Conservation (phyloP, 306 rosid genomes). For the Pterocarpus santalinus region DNA sequence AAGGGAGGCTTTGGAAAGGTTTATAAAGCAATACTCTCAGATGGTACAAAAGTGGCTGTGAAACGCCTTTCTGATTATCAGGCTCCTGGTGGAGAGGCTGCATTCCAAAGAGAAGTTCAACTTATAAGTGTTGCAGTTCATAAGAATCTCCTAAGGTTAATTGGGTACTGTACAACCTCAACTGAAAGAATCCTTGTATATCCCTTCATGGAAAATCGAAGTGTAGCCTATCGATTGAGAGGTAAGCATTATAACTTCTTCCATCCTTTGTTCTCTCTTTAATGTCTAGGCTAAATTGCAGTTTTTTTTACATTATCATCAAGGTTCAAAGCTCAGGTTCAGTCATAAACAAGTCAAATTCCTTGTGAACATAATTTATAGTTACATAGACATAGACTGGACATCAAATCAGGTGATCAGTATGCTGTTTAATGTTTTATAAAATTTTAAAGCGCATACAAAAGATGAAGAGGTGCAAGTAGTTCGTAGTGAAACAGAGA, state of each 20-base stretch:
- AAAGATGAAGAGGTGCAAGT: too few species aligned
- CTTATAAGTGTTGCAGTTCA: constrained; percentile 96
- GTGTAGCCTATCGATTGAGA: constrained; percentile 86
- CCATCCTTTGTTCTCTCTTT: neutral
- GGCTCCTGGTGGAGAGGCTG: constrained; percentile 96
- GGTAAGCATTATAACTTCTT: constrained; percentile 55
- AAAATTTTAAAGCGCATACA: too few species aligned
- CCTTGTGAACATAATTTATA: neutral
- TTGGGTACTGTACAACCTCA: constrained; percentile 79
- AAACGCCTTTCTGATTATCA: constrained; percentile 86
- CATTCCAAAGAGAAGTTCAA: constrained; percentile 89
- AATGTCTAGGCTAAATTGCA: constrained; percentile 15
- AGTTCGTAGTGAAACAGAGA: neutral
- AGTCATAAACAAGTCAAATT: neutral
- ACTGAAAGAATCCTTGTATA: constrained; percentile 94
- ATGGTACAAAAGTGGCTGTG: constrained; percentile 76
- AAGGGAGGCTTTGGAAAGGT: constrained; percentile 99
- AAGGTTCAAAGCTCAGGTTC: constrained; percentile 10
- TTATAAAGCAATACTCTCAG: constrained; percentile 83
- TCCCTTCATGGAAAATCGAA: constrained; percentile 95
- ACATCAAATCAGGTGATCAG: neutral
- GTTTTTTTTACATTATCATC: neutral
- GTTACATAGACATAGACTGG: neutral
- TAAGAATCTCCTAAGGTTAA: constrained; percentile 80
- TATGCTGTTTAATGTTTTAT: too few species aligned